Conservation (phyloP, 2,329 filamentous ascomycete genomes). For the Xylaria sp. region DNA sequence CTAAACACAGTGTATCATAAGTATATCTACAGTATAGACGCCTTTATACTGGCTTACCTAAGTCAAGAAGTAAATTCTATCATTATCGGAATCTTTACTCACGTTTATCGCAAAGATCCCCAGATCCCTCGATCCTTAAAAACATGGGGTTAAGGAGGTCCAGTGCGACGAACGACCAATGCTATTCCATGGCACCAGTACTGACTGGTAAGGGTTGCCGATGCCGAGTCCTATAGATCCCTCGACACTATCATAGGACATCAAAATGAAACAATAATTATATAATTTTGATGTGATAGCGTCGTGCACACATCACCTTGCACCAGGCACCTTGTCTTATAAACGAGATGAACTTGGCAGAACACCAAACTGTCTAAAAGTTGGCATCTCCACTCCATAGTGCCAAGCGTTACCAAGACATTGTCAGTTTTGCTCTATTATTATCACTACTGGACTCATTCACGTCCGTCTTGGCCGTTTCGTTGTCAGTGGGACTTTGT, state of each 20-base stretch:
- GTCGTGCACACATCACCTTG: not conserved
- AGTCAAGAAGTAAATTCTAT: not conserved
- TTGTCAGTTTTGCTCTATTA: constrained; percentile 6
- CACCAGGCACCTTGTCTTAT: not conserved
- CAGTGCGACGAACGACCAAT: not conserved
- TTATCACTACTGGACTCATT: not conserved
- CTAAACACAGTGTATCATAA: not conserved
- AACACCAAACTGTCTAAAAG: not conserved
- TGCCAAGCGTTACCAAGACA: constrained; percentile 7
- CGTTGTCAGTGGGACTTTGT: constrained; percentile 14
- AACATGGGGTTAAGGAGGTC: not conserved
- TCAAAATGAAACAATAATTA: not conserved
- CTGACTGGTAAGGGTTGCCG: not conserved
- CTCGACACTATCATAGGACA: not conserved
- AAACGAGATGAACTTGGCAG: constrained; percentile 6
- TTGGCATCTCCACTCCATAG: not conserved
- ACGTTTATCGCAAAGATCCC: not conserved
- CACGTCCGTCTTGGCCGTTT: constrained; percentile 22
- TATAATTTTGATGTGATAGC: not conserved
- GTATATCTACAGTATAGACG: not conserved
- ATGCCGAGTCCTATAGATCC: not conserved
- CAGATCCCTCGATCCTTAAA: not conserved
- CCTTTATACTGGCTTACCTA: not conserved
- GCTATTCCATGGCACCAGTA: not conserved
- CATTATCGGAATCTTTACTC: not conserved